phyloP scores from a whole-genome alignment of 106 monocot species.

The Apostasia ramifera region DNA sequence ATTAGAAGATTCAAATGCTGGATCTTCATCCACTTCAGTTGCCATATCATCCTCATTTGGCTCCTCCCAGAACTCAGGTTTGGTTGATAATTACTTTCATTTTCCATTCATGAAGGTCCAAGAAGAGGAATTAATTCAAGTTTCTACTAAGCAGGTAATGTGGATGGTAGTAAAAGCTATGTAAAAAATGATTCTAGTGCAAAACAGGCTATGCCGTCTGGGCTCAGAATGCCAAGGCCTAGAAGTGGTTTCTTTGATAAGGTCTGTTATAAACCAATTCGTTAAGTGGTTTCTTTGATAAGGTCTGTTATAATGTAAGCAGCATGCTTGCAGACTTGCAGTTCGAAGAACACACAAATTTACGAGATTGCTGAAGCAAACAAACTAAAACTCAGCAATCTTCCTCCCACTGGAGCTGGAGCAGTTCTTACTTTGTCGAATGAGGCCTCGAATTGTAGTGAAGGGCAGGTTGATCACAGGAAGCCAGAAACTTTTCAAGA shows the following conservation, averaged over 20 bases:
- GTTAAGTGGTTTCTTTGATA: conserved; percentile 3
- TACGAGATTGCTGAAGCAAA: neutral
- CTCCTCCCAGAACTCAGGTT: neutral
- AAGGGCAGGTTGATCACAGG: neutral
- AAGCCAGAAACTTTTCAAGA: neutral
- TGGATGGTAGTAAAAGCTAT: neutral
- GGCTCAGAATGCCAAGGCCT: conserved; percentile 1
- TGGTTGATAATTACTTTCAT: neutral
- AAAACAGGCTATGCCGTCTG: neutral
- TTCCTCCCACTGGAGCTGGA: neutral
- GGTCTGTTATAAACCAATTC: neutral
- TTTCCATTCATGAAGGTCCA: conserved; percentile 1
- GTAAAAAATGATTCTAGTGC: conserved; percentile 1
- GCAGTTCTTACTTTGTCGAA: neutral
- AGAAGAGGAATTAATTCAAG: no score
- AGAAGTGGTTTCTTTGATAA: conserved; percentile 6
- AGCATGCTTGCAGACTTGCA: neutral
- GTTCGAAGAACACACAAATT: neutral
- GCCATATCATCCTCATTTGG: neutral
- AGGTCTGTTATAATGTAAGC: neutral
- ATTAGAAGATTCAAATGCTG: conserved; percentile 6
- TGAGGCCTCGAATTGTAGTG: neutral
- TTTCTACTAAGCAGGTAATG: neutral
- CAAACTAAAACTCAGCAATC: neutral
- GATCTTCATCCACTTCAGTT: conserved; percentile 1